Base-by-base conservation (phyloP, 2,329 filamentous ascomycete genomes). In the Rugonectria rugulosa region DNA sequence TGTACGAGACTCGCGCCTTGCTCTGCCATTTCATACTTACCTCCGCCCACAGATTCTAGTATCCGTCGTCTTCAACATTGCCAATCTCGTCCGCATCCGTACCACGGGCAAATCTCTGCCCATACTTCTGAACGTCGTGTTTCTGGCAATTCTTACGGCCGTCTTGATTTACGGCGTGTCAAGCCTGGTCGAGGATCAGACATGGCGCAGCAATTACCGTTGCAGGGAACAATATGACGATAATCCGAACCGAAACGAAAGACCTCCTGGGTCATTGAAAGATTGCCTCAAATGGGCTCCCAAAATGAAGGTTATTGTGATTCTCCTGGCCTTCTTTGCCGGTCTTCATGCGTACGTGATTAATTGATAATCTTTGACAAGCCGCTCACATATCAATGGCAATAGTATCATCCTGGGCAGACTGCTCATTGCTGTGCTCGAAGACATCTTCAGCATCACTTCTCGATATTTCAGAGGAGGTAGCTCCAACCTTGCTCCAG, bases 271-370 rank as follows among this genome's bases (percentile, higher is more conserved):
- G 24, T 38, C 32, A 5, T 6, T 26, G 3, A 19, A 49, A 23
- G 26, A 49, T 17, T 49, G 46, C 12, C 27, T 40, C 8, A 19
- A 32, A 17, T 49, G 46, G 46, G 46, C 46, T 19, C 19, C 19
- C 26, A 49, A 49, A n/a, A 49, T 49, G 10, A 24, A 49, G 14
- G 27, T n/a, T 15, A 17, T 40, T 7, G 20, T n/a, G 6, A 3
- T n/a, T 17, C n/a, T 49, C 5, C 12, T 41, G 9, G n/a, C 32
- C 9, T 21, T 41, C 19, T 14, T 41, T 24, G 17, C 14, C 7
- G 46, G 17, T 5, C 12, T 48, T 5, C 27, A 48, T 21, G 17
- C 23, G 45, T 48, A 5, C 38, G 45, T 47, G 29, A 3, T 20
- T 4, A 26, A 12, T 12, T 7, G 24, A 31, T 47, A 6, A 12